Conservation (phyloP, 352 stramenopile genomes). For the Globisporangium nunn region DNA sequence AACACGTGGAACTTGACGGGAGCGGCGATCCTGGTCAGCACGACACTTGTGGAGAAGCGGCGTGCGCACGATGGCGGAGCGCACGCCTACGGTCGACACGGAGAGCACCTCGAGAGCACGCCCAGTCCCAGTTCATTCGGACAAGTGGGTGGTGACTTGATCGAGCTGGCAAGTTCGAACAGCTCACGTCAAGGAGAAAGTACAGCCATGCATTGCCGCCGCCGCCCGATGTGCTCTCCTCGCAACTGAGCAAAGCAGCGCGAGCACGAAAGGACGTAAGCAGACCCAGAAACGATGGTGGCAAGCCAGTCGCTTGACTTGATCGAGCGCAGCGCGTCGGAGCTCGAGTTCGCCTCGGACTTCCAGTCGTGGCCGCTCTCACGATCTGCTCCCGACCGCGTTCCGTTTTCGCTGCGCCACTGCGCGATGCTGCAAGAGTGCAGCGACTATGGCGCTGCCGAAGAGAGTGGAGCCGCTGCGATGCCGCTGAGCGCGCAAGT, state of each 20-base stretch:
- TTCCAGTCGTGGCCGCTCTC: neutral
- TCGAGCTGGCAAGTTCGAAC: too few species aligned
- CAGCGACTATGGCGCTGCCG: neutral
- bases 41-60: too few species aligned
- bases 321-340: neutral
- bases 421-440: conserved; percentile 19
- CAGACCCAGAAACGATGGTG: neutral
- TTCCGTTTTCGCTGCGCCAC: conserved; percentile 15
- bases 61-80: too few species aligned
- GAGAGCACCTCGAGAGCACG: too few species aligned
- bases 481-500: conserved; percentile 24
- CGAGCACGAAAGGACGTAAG: neutral
- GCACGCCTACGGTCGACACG: too few species aligned
- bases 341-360: neutral
- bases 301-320: too few species aligned
- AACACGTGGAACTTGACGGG: too few species aligned
- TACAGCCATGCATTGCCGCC: neutral
- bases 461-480: neutral
- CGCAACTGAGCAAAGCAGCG: neutral
- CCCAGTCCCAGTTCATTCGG: too few species aligned
- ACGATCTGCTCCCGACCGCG: neutral
- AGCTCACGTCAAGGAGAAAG: neutral
- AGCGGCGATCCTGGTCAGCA: too few species aligned
- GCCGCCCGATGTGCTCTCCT: too few species aligned
- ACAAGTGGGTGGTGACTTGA: too few species aligned